These are phyloP conservation scores for Entomortierella beljakovae DNA, from an alignment of 192 early-diverging fungal species.

Conservation along the genomic window DNA sequence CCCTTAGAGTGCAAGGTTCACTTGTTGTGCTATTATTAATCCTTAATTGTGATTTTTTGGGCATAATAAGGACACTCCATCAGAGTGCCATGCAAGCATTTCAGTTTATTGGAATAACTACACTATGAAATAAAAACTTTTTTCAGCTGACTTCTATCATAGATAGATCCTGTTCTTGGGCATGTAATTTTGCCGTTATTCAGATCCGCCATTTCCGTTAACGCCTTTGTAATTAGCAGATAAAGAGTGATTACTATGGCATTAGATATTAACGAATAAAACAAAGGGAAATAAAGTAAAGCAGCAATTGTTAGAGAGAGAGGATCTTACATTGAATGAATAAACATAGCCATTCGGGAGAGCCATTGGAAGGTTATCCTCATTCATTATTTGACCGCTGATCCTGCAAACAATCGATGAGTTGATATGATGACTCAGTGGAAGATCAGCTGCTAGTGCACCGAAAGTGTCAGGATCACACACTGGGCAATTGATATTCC, in stretches of 20 bases:
- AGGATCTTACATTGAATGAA: conserved; percentile 74
- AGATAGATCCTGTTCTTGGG: conserved; percentile 73
- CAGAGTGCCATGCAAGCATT: not conserved
- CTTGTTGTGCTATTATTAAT: no score
- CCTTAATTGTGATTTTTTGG: no score
- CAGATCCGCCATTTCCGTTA: conserved; percentile 76
- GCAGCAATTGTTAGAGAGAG: not conserved
- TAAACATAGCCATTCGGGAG: conserved; percentile 98
- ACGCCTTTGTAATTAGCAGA: conserved; percentile 57
- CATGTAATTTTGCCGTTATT: conserved; percentile 77
- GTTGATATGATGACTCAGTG: conserved; percentile 95
- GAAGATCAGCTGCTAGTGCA: conserved; percentile 83
- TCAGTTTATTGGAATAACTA: not conserved
- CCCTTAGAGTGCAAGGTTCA: no score
- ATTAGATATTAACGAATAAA: not conserved
- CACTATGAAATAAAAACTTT: conserved; percentile 78
- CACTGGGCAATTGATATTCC: conserved; percentile 96
- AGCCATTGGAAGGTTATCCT: conserved; percentile 95
- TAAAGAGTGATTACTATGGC: not conserved
- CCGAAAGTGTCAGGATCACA: conserved; percentile 90
- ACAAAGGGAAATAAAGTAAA: not conserved
- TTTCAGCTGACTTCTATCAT: conserved; percentile 68
- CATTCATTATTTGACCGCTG: conserved; percentile 94
- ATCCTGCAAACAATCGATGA: conserved; percentile 94
- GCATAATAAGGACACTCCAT: no score